A percentile compares a stretch with the other conserved stretches of the same genome.
Conservation (phyloP, 1,139 yeast genomes). For the Hanseniaspora sp. region DNA sequence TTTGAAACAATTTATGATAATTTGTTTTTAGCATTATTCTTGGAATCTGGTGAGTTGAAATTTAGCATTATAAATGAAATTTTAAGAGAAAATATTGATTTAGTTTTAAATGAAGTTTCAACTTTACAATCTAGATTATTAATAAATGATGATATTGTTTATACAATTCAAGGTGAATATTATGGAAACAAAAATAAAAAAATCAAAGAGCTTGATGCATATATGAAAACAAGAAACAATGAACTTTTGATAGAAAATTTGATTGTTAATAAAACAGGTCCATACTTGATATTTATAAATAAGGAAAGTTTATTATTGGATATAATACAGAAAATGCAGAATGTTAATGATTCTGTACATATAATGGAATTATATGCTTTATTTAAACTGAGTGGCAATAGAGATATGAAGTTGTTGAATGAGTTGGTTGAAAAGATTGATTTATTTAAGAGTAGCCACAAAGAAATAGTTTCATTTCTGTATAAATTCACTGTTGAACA, state of each 20-base stretch:
- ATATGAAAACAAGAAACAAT: slow-evolving; percentile 52
- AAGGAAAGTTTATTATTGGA: background rate
- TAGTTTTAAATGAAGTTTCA: background rate
- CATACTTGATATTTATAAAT: slow-evolving; percentile 5
- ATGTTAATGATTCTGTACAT: background rate
- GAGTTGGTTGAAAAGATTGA: slow-evolving; percentile 5
- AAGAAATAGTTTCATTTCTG: background rate
- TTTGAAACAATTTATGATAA: slow-evolving; percentile 3
- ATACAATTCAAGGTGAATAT: slow-evolving; percentile 24
- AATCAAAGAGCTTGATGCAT: slow-evolving; percentile 50
- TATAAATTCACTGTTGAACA: slow-evolving; percentile 13
- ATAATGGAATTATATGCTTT: background rate
- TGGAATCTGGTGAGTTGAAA: background rate
- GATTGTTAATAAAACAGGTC: slow-evolving; percentile 31
- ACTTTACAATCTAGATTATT: background rate
- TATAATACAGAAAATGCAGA: background rate
- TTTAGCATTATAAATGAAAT: background rate
- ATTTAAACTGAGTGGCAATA: background rate
- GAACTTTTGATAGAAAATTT: slow-evolving; percentile 50
- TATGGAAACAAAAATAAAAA: slow-evolving; percentile 31
- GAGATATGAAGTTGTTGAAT: background rate
- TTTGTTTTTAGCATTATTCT: background rate
- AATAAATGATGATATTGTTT: slow-evolving; percentile 26
- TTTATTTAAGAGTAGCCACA: background rate
- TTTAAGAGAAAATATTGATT: background rate